Evolutionary conservation across 441 rosid genomes (phyloP).

Genomic region (Populus hybrid): DNA sequence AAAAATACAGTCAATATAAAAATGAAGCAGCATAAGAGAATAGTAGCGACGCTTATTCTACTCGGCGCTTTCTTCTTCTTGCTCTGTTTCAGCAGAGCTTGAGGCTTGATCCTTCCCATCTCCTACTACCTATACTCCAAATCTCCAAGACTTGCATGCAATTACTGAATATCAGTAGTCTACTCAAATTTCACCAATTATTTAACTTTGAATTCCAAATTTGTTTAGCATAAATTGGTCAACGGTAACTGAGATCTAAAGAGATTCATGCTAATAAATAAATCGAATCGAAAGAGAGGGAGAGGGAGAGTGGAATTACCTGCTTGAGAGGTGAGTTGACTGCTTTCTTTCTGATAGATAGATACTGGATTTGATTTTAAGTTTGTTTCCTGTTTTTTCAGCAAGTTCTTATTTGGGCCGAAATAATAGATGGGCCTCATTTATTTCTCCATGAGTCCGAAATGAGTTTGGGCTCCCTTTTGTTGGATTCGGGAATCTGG

Average conservation of each 20-base stretch:
- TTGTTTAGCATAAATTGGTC: background rate
- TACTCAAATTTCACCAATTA: background rate
- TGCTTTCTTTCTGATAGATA: no score
- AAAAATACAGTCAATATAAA: slow-evolving; percentile 49
- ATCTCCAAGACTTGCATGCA: background rate
- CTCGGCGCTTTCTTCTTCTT: slow-evolving; percentile 81
- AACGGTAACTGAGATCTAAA: background rate
- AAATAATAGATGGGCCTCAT: background rate
- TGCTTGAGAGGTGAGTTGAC: no score
- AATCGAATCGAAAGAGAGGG: background rate
- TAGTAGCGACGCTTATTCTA: slow-evolving; percentile 54
- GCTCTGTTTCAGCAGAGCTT: slow-evolving; percentile 78
- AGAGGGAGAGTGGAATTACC: background rate
- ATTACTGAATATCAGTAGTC: background rate
- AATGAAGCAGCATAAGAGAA: slow-evolving; percentile 47
- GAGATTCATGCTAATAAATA: background rate
- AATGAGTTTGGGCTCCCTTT: background rate
- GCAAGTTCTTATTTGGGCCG: background rate
- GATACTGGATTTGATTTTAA: background rate
- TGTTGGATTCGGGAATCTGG: no score
- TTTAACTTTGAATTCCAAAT: background rate
- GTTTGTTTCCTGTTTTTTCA: background rate
- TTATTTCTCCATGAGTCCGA: no score
- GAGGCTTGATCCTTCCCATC: slow-evolving; percentile 95
- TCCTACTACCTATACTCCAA: background rate